These are phyloP conservation scores for Fusarium sarcochroum DNA, from an alignment of 2,329 filamentous ascomycete genomes.

Conservation along the genomic window DNA sequence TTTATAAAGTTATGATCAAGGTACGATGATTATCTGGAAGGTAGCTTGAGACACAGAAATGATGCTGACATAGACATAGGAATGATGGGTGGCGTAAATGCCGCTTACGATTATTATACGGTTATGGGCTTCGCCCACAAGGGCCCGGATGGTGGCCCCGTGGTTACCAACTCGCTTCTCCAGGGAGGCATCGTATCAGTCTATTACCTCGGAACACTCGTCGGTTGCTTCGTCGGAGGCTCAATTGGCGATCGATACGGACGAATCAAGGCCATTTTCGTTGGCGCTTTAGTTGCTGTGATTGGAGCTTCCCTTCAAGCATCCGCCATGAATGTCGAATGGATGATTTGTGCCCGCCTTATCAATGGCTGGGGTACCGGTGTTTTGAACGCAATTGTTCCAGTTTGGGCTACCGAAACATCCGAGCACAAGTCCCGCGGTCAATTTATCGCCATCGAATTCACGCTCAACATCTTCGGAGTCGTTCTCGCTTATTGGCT, in stretches of 20 bases:
- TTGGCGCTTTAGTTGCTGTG: constrained; percentile 35
- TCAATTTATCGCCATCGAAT: constrained; percentile 78
- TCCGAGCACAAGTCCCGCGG: constrained; percentile 77
- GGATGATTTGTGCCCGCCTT: constrained; percentile 51
- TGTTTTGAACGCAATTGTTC: constrained; percentile 77
- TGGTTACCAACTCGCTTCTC: constrained; percentile 37
- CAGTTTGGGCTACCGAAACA: constrained; percentile 79
- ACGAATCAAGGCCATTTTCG: constrained; percentile 38
- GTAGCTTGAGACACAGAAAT: too few species aligned
- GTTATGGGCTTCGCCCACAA: constrained; percentile 45
- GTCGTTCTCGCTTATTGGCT: constrained; percentile 69
- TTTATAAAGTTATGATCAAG: too few species aligned
- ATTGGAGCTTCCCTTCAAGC: constrained; percentile 31
- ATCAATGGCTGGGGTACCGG: constrained; percentile 70
- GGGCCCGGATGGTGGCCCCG: constrained; percentile 26
- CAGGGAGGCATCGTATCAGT: constrained; percentile 46
- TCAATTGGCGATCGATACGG: constrained; percentile 42
- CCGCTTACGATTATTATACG: constrained; percentile 36
- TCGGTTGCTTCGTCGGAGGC: constrained; percentile 40
- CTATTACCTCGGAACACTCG: constrained; percentile 44
- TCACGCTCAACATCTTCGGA: constrained; percentile 48
- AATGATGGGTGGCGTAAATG: constrained; percentile 45
- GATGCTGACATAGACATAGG: background rate
- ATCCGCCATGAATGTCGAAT: constrained; percentile 36
- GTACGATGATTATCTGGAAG: too few species aligned